phyloP scores from a whole-genome alignment of 73 alveolate species.

The Paramecium pentaurelia region DNA sequence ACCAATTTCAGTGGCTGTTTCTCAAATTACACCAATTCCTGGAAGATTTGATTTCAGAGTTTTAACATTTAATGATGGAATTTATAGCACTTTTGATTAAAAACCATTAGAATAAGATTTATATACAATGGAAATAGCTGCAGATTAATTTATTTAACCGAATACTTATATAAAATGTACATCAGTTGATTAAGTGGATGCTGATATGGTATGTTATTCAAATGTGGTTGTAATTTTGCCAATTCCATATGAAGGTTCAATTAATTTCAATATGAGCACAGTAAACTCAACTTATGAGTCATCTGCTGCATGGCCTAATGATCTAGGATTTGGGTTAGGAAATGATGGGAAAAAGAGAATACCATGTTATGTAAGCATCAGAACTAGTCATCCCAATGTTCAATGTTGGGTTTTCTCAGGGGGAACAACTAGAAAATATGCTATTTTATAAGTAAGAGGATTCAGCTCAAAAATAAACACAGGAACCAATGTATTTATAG shows the following conservation, averaged over 20 bases:
- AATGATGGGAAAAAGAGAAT: not conserved
- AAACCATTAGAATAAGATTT: conserved; percentile 51
- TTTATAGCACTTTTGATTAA: not conserved
- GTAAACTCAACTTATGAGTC: conserved; percentile 31
- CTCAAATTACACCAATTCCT: conserved; percentile 36
- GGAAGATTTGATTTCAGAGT: conserved; percentile 53
- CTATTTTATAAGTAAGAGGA: conserved; percentile 45
- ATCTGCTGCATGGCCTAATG: conserved; percentile 48
- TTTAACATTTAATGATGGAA: conserved; percentile 27
- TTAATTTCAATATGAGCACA: conserved; percentile 55
- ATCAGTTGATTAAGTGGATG: conserved; percentile 33
- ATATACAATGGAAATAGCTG: conserved; percentile 53
- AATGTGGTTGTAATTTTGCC: not conserved
- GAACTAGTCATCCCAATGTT: conserved; percentile 34
- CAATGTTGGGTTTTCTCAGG: conserved; percentile 47
- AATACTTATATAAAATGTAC: conserved; percentile 12
- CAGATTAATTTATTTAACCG: not conserved
- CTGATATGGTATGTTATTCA: not conserved
- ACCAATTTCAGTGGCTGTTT: conserved; percentile 31
- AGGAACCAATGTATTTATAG: not conserved
- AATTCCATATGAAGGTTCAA: conserved; percentile 59
- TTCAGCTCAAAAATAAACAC: not conserved
- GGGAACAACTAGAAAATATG: not conserved
- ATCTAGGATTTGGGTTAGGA: conserved; percentile 32
- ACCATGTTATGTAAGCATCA: conserved; percentile 15